Base-by-base conservation (phyloP, 352 stramenopile genomes). In the Globisporangium uncinulatum region DNA sequence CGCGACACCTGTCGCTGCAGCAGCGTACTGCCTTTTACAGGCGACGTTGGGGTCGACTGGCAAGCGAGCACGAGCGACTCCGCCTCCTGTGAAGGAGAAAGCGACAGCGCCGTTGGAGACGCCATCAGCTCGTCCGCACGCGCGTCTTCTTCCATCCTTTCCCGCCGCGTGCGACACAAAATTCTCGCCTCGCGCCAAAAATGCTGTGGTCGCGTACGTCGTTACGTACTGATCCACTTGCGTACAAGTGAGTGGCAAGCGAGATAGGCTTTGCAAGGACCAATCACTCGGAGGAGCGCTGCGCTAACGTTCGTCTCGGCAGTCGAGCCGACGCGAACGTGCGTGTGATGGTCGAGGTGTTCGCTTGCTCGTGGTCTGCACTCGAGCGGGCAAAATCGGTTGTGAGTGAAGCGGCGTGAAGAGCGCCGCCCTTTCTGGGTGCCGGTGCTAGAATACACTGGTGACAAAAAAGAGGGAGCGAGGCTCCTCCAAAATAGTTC, bases 1-100 rank as follows among this genome's bases (percentile, higher is more conserved):
- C 65, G 72, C 19, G 79, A 63, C 24, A 77, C 72, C 8, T 81
- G 69, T 48, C 73, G 65, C 49, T 82, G 78, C 29, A 89, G 61
- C 36, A 84, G 36, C 11, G 44, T 52, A 37, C 20, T 59, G 14
- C 58, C 58, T 37, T 55, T 56, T 37, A 55, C 44, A n/a, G 58
- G 52, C n/a, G 58, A 64, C 52, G 52, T 21, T 10, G 57, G 57
- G 13, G 57, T 54, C 44, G 57, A 63, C 32, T 47, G n/a, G n/a
- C 43, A 48, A n/a, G n/a, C 43, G 43, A 20, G 20, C 6, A 21
- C 2, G 34, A 39, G 43, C n/a, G 21, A 15, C 42, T 46, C 15
- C 15, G 20, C 42, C 42, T 46, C 15, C 42, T 46, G 32, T 4
- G 51, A 54, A 11, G 31, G 21, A 11, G 43, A 15, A 8, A 45